Evolutionary conservation across 345 rosid genomes (phyloP).

Genomic region (Camelina hispida): DNA sequence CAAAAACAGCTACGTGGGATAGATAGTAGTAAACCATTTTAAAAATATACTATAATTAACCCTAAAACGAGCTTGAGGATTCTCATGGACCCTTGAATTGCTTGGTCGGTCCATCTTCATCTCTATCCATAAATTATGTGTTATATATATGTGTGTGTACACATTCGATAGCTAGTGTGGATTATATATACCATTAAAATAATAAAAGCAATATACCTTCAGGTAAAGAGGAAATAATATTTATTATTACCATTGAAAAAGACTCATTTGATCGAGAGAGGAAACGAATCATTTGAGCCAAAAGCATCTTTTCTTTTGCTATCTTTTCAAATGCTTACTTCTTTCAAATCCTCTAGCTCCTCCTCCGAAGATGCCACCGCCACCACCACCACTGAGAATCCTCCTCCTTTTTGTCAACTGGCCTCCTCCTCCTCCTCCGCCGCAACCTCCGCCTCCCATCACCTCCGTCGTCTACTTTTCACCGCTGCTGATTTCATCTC

Average conservation of each 20-base stretch:
- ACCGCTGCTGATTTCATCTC: slow-evolving; percentile 72
- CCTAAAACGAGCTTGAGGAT: slow-evolving; percentile 42
- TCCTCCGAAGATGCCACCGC: slow-evolving; percentile 46
- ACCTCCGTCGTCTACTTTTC: slow-evolving; percentile 74
- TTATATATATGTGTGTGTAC: slow-evolving; percentile 13
- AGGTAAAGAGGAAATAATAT: slow-evolving; percentile 38
- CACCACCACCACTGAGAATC: slow-evolving; percentile 16
- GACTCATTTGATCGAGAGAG: slow-evolving; percentile 48
- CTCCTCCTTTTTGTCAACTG: slow-evolving; percentile 35
- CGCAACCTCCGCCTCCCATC: slow-evolving; percentile 42
- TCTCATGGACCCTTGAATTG: slow-evolving; percentile 41
- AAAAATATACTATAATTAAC: background rate
- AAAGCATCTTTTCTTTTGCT: slow-evolving; percentile 39
- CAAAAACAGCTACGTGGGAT: background rate
- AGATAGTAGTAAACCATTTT: background rate
- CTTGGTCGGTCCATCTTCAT: slow-evolving; percentile 47
- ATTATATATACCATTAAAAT: slow-evolving; percentile 12
- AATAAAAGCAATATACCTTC: slow-evolving; percentile 45
- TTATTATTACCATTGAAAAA: slow-evolving; percentile 43
- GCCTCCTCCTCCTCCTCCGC: slow-evolving; percentile 35
- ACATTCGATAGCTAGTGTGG: slow-evolving; percentile 34
- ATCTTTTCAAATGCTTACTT: slow-evolving; percentile 45
- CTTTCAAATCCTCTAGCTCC: slow-evolving; percentile 46
- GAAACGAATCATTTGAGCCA: slow-evolving; percentile 40
- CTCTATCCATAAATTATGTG: slow-evolving; percentile 34